phyloP scores from a whole-genome alignment of 768 basidiomycete genomes.

The Psilocybe cubensis region DNA sequence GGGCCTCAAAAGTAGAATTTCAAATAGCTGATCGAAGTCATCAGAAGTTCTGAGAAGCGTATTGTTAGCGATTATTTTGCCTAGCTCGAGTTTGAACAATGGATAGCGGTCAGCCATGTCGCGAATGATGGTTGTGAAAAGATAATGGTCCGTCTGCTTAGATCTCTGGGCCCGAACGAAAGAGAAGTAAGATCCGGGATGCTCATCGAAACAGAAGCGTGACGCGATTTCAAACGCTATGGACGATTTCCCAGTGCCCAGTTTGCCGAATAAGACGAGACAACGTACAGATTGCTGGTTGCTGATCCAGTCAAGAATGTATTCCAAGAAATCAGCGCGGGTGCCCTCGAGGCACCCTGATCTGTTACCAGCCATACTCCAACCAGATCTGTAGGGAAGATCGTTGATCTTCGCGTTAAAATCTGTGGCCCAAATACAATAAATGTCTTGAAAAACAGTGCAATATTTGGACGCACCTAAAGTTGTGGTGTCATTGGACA shows the following conservation, averaged over 20 bases:
- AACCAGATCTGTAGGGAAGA: not conserved
- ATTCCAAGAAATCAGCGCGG: not conserved
- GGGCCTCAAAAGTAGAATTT: not conserved
- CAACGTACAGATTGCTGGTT: not conserved
- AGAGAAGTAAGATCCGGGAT: not conserved
- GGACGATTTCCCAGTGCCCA: conserved; percentile 4
- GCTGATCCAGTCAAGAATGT: conserved; percentile 1
- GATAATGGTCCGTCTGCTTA: not conserved
- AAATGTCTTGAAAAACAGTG: no score
- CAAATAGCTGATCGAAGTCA: not conserved
- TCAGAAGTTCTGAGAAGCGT: not conserved
- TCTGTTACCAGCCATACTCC: not conserved
- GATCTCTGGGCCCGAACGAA: not conserved
- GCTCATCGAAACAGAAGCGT: not conserved
- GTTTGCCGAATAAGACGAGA: not conserved
- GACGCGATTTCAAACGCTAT: not conserved
- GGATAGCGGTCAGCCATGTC: conserved; percentile 1
- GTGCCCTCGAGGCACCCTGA: not conserved
- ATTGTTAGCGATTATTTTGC: conserved; percentile 1
- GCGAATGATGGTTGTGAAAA: conserved; percentile 5
- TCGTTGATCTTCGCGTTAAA: conserved; percentile 1
- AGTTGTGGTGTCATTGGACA: no score
- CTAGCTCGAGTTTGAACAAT: not conserved
- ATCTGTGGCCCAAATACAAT: no score
- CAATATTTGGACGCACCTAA: no score